Base-by-base conservation (phyloP, 2,329 filamentous ascomycete species). In the Mollisiaceae sp. region DNA sequence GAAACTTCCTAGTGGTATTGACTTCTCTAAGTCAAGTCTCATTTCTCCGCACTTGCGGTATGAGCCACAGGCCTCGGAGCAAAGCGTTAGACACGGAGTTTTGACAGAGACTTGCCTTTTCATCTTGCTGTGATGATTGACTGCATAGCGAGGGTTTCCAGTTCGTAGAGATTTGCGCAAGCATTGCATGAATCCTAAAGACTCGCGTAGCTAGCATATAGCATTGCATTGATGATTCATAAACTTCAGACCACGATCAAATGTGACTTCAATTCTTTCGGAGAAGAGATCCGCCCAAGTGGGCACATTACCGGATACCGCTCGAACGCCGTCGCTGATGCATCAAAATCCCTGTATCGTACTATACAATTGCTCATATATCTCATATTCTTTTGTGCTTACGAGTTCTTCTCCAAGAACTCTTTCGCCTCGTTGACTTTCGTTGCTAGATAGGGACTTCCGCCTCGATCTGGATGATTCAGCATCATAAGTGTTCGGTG, bases 361-460 rank as follows among this genome's bases (percentile, higher is more conserved):
- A 60, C 62, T 55, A 66, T 59, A 67, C 63, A 65, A 22, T 9
- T 56, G 39, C 39, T 43, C 20, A 27, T 63, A 45, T 22, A 56
- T 32, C 39, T 63, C 18, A 36, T 18, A 27, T 4, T 36, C 20
- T 11, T 6, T 45, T 39, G 38, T 38, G 64, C 41, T 64, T 67
- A 72, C 14, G 63, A 63, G 61, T 81, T 83, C 80, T 97, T 97
- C 78, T 99, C 95, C 71, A 99, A 78, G 69, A 98, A 87, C 78
- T 98, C 94, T 80, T 99, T 99, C 45, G 95, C 95, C 79, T 99
- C 95, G 81, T 99, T 99, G 77, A 99, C 91, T 80, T 99, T 99
- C 62, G 94, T 97, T 15, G 95, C 95, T 54, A 99, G 82, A 77
- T 98, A 99, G 8, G 95, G 95, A 77, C 93, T 97, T 45, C 95